Base-by-base conservation (phyloP, 1,284 basidiomycete genomes). In the Rhodotorula mucilaginosa region DNA sequence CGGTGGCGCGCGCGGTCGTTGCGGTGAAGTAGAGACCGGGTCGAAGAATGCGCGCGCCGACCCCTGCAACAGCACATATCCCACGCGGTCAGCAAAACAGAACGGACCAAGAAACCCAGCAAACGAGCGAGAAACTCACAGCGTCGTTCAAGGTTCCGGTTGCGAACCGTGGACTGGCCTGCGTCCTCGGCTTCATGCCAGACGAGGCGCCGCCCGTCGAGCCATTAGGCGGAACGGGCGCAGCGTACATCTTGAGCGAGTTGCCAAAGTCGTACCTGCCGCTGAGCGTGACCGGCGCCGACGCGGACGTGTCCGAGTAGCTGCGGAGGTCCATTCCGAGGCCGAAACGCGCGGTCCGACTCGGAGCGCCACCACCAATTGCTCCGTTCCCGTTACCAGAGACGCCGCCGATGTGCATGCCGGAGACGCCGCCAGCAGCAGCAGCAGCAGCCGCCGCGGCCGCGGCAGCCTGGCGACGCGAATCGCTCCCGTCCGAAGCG, bases 241-340 rank as follows among this genome's bases (percentile, higher is more conserved):
- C 58, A 56, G 59, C 34, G 57, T 65, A 74, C 62, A 74, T 64
- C 76, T 84, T 84, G 68, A 86, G 80, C 15, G 84, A 83, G 10
- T 82, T 79, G 54, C 83, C 82, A 78, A 86, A 86, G 78, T 86
- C 84, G 80, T 86, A 86, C 61, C 82, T 76, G 44, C 78, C 80
- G 26, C 80, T 79, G 62, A 80, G 78, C 19, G 78, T 78, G 58
- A 72, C 57, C 72, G 76, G 60, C 67, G 44, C 54, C 29, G 73
- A 67, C 76, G 78, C 68, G 64, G 64, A 34, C 61, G 61, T 34
- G 26, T 64, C 63, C 26, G 63, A 64, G 54, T 69, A 69, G 67
- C 61, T 65, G 63, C 66, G 67, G 65, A 67, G 12, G 57, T 74
- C 58, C 67, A 66, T 16, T 49, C 63, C 70, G 57, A 65, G 46